phyloP scores from a whole-genome alignment of 345 rosid species.

The Carallia brachiata region DNA sequence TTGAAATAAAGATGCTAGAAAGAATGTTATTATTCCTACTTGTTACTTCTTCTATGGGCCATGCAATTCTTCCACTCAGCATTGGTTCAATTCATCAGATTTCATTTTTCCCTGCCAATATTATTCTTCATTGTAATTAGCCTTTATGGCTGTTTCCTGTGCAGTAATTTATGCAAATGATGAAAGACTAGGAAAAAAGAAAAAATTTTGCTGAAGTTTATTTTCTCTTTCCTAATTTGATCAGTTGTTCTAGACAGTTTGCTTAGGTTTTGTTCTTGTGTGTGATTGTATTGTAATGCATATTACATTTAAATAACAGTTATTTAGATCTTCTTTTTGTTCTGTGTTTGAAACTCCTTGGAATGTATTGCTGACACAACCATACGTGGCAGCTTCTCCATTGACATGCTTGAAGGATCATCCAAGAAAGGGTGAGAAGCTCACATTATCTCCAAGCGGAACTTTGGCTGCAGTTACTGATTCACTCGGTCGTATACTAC shows the following conservation, averaged over 20 bases:
- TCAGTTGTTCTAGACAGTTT: neutral
- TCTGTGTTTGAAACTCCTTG: neutral
- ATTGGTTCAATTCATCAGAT: neutral
- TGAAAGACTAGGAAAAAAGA: neutral
- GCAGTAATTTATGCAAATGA: neutral
- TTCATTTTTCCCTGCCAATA: neutral
- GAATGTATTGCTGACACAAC: slow-evolving; percentile 17
- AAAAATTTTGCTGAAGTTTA: neutral
- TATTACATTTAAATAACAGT: neutral
- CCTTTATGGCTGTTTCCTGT: neutral
- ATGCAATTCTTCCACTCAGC: neutral
- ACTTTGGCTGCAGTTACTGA: slow-evolving; percentile 97
- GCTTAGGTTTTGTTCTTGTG: neutral
- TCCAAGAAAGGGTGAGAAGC: slow-evolving; percentile 93
- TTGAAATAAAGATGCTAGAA: too few relatives aligned
- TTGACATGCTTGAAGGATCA: slow-evolving; percentile 94
- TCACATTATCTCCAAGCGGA: slow-evolving; percentile 88
- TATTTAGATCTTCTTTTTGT: neutral
- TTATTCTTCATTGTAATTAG: neutral
- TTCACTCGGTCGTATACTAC: slow-evolving; percentile 95
- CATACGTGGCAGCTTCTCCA: slow-evolving; percentile 66
- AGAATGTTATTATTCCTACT: too few relatives aligned
- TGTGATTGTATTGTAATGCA: neutral
- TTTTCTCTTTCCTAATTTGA: neutral
- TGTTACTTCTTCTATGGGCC: neutral